Evolutionary conservation across 306 rosid genomes (phyloP).

Genomic region (Trichosanthes truncata): DNA sequence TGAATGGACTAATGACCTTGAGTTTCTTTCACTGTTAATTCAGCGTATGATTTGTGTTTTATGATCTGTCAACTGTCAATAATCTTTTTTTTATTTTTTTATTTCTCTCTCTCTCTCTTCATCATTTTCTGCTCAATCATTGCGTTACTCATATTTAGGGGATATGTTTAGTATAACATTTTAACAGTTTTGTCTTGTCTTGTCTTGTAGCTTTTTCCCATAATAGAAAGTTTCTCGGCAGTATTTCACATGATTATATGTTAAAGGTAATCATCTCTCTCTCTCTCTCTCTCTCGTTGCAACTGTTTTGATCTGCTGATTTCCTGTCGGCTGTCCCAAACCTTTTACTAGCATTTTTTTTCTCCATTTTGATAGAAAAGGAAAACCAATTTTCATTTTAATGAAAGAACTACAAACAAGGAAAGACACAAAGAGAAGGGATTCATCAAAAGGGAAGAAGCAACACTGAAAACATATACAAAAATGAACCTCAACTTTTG

Average conservation of each 20-base stretch:
- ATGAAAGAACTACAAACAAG: neutral
- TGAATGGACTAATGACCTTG: neutral
- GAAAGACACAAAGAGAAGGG: neutral
- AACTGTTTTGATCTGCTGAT: neutral
- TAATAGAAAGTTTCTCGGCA: constrained; percentile 68
- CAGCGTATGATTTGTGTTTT: neutral
- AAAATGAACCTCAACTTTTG: neutral
- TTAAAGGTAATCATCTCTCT: constrained; percentile 43
- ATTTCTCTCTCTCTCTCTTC: neutral
- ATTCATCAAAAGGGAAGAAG: neutral
- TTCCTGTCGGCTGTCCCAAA: neutral
- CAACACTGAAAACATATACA: neutral
- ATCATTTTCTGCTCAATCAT: neutral
- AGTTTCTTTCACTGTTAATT: neutral
- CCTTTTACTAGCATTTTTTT: neutral
- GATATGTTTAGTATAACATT: neutral
- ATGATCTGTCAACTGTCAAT: neutral
- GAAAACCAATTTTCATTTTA: neutral
- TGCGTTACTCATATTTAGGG: neutral
- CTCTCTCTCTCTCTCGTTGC: neutral
- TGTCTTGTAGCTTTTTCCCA: constrained; percentile 73
- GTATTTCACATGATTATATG: constrained; percentile 68
- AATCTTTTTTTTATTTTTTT: neutral
- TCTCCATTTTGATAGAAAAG: neutral
- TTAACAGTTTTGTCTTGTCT: constrained; percentile 21